Evolutionary conservation across 139 green algal genomes (phyloP).

Genomic region (Chlamydomonas schloesseri): DNA sequence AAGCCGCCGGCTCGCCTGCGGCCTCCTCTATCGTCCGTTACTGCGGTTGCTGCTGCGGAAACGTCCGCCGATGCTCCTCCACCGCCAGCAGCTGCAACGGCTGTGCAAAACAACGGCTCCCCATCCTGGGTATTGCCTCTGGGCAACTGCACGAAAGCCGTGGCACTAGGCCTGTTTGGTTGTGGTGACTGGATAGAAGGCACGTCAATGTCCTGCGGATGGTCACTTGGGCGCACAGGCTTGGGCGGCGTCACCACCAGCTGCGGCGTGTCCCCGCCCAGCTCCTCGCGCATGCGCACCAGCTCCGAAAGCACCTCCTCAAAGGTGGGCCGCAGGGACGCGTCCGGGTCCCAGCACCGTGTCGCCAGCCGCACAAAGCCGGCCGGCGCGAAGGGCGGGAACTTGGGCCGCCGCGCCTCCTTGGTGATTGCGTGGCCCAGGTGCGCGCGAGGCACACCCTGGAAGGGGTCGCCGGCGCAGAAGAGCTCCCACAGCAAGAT

Average conservation of each 20-base stretch:
- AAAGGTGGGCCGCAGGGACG: constrained; percentile 40
- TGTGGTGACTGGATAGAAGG: too few relatives aligned
- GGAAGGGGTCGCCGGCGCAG: constrained; percentile 22
- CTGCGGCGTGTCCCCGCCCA: constrained; percentile 21
- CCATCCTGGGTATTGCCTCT: too few relatives aligned
- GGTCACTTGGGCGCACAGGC: not conserved
- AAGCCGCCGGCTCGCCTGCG: too few relatives aligned
- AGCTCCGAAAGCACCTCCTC: constrained; percentile 45
- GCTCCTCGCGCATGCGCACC: constrained; percentile 25
- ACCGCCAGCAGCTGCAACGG: too few relatives aligned
- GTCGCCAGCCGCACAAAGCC: constrained; percentile 32
- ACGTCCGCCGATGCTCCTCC: too few relatives aligned
- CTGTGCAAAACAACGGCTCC: too few relatives aligned
- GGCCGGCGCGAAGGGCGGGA: constrained; percentile 29
- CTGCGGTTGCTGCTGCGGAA: too few relatives aligned
- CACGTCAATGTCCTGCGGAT: too few relatives aligned
- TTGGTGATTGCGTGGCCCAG: constrained; percentile 53
- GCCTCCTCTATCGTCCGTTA: too few relatives aligned
- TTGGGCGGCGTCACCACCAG: constrained; percentile 19
- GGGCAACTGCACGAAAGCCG: too few relatives aligned
- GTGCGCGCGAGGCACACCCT: constrained; percentile 48
- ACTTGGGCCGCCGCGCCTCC: constrained; percentile 18
- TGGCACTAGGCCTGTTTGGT: too few relatives aligned
- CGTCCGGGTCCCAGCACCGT: constrained; percentile 51
- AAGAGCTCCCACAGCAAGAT: constrained; percentile 52